Conservation (phyloP, 345 rosid species). For the Pistacia vera region DNA sequence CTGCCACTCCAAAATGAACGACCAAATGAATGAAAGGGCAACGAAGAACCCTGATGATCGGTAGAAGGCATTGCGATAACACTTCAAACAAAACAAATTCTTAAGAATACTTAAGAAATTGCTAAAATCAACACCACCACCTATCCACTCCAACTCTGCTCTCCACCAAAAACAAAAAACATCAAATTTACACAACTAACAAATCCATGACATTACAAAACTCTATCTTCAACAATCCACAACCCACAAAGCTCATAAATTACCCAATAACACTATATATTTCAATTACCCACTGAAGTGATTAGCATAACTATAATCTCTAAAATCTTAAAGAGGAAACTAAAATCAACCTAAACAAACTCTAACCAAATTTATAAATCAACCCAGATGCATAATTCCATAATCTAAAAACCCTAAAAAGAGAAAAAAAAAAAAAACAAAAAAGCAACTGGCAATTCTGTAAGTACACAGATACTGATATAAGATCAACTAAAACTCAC, state of each 20-base stretch:
- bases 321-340: background rate
- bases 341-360: background rate
- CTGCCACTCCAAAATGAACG: constrained; percentile 31
- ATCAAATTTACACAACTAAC: background rate
- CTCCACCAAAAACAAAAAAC: background rate
- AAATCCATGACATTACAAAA: background rate
- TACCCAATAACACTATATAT: background rate
- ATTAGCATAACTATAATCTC: background rate
- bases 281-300: background rate
- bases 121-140: constrained; percentile 8
- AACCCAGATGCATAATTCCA: background rate
- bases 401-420: background rate
- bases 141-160: background rate
- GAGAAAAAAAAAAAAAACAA: background rate
- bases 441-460: background rate
- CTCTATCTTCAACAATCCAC: background rate
- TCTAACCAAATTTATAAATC: background rate
- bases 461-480: background rate
- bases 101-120: background rate
- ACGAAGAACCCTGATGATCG: constrained; percentile 23
- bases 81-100: background rate
- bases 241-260: background rate
- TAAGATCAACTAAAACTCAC: background rate
- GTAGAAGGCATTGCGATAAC: constrained; percentile 17
- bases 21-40: constrained; percentile 22